Conservation (phyloP, 192 early-diverging fungal genomes). For the Rhizoclosmatium sp. region DNA sequence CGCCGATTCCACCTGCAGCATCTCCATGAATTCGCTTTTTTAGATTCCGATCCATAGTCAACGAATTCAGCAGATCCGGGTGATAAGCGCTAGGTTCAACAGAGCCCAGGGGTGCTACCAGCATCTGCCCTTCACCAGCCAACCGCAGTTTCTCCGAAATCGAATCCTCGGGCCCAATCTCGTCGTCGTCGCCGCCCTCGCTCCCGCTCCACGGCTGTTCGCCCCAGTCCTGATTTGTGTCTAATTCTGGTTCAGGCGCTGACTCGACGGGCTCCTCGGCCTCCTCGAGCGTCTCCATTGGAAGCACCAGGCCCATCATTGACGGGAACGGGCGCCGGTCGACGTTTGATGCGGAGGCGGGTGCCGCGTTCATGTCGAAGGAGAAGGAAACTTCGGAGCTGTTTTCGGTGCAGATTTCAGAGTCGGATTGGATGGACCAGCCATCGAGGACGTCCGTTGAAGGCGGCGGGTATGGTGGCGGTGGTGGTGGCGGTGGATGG, state of each 20-base stretch:
- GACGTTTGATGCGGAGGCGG: neutral
- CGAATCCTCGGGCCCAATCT: too few species aligned
- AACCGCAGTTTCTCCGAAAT: too few species aligned
- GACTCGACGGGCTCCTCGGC: neutral
- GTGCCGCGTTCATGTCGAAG: neutral
- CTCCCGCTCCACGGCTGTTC: neutral
- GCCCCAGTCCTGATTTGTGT: too few species aligned
- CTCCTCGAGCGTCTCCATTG: constrained; percentile 9
- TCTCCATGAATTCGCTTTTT: too few species aligned
- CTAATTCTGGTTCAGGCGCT: neutral
- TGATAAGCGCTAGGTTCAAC: too few species aligned
- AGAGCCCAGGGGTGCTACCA: too few species aligned
- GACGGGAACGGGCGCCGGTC: constrained; percentile 22
- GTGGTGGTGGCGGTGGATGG: neutral
- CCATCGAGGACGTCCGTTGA: neutral
- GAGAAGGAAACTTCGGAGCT: neutral
- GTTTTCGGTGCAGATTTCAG: neutral
- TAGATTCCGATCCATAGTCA: too few species aligned
- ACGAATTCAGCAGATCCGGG: too few species aligned
- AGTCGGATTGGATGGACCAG: neutral
- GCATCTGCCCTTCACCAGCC: too few species aligned
- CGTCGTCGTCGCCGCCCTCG: neutral
- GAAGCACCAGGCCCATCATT: neutral
- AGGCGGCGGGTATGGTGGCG: neutral
- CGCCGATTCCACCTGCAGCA: too few species aligned